Percentiles rank a stretch among this genome's conserved stretches.
Evolutionary conservation across 345 rosid species (phyloP).

Genomic region (Syzygium jambos): DNA sequence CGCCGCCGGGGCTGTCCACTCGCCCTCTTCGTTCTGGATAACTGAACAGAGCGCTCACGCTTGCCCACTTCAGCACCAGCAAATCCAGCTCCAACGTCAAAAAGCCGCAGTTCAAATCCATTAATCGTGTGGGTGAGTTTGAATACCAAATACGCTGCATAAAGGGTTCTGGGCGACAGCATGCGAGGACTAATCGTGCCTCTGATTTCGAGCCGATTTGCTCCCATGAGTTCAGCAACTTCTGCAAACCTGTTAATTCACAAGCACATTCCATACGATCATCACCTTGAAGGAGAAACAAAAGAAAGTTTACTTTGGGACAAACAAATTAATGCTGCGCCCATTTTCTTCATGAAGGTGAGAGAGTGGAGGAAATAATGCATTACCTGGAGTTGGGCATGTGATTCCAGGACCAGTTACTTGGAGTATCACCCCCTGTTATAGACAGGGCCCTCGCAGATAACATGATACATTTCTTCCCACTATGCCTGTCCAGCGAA

Average conservation of each 20-base stretch:
- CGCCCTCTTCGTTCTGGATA: neutral
- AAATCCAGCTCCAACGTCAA: neutral
- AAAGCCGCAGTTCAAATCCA: neutral
- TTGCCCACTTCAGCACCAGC: neutral
- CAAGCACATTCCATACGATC: neutral
- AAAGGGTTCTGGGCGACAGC: neutral
- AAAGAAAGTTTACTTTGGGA: neutral
- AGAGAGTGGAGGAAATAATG: neutral
- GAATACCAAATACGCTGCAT: neutral
- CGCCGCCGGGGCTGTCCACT: no score
- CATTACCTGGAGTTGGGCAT: neutral
- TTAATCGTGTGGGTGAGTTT: no score
- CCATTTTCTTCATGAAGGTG: neutral
- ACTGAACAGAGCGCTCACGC: neutral
- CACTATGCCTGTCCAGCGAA: slow-evolving; percentile 8
- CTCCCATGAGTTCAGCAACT: neutral
- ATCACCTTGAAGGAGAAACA: neutral
- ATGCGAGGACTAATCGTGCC: neutral
- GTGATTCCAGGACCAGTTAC: neutral
- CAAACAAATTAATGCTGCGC: neutral
- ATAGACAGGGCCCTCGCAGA: slow-evolving; percentile 20
- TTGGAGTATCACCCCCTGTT: slow-evolving; percentile 13
- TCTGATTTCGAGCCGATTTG: neutral
- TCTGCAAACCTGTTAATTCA: neutral
- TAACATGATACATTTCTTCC: slow-evolving; percentile 24